phyloP scores from a whole-genome alignment of 23 red algal genomes.

The Pyropia haitanensis region DNA sequence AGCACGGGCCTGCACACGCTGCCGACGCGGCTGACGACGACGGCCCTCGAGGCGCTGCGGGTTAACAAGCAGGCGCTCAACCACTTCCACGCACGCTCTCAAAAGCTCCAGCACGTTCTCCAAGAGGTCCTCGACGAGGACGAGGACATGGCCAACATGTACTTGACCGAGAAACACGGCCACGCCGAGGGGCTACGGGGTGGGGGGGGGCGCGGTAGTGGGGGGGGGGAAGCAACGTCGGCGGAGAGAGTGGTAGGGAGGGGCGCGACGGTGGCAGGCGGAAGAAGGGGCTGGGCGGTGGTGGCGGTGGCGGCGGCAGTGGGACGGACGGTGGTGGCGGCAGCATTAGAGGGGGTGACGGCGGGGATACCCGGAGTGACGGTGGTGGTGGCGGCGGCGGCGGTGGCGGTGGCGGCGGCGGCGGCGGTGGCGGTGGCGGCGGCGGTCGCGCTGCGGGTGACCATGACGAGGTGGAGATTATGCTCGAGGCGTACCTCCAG shows the following conservation, averaged over 20 bases:
- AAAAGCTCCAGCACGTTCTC: constrained; percentile 32
- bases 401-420: constrained; percentile 8
- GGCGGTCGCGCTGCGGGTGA: constrained; percentile 3
- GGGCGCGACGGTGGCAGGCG: background rate
- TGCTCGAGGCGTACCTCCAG: constrained; percentile 82
- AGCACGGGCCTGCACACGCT: constrained; percentile 29
- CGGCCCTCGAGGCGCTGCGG: constrained; percentile 56
- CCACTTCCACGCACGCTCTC: constrained; percentile 45
- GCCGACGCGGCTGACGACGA: constrained; percentile 42
- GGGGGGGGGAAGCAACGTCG: background rate
- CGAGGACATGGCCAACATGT: constrained; percentile 92
- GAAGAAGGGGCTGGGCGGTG: background rate
- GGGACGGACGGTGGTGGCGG: constrained; percentile 8
- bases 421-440: background rate
- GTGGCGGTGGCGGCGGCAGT: constrained; percentile 4
- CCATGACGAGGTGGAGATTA: constrained; percentile 68
- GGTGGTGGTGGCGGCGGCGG: constrained; percentile 10
- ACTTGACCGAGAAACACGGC: constrained; percentile 64
- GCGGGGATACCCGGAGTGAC: background rate
- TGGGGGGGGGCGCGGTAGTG: constrained; percentile 12
- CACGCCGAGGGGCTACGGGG: constrained; percentile 8
- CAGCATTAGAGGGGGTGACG: constrained; percentile 11
- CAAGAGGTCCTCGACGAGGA: constrained; percentile 70
- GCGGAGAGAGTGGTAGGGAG: background rate
- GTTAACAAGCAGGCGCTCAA: constrained; percentile 57